Conservation (phyloP, 352 stramenopile genomes). For the Phytophthora cryptogea region DNA sequence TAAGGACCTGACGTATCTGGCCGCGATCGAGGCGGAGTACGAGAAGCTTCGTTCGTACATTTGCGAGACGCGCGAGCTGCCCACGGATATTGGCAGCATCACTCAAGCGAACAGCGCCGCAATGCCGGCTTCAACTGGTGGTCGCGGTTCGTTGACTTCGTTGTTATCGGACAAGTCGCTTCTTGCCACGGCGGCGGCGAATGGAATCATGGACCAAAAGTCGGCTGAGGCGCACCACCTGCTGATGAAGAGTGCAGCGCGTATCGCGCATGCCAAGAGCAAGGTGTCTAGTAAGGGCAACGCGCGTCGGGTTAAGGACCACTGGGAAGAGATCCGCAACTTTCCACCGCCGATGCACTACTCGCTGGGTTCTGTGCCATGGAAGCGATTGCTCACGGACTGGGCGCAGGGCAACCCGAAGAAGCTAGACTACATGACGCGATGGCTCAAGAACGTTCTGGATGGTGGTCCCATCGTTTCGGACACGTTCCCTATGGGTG, state of each 20-base stretch:
- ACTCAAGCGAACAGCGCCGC: constrained; percentile 18
- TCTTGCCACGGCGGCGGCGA: constrained; percentile 36
- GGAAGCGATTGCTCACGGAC: constrained; percentile 86
- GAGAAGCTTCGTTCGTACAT: constrained; percentile 83
- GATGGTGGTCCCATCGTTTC: constrained; percentile 84
- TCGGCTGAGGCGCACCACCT: constrained; percentile 65
- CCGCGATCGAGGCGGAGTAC: constrained; percentile 81
- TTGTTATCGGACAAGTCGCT: constrained; percentile 49
- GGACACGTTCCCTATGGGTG: constrained; percentile 87
- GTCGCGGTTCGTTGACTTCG: constrained; percentile 36
- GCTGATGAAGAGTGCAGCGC: constrained; percentile 70
- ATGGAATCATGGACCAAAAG: constrained; percentile 57
- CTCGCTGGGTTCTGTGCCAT: constrained; percentile 79
- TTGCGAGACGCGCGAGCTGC: constrained; percentile 77
- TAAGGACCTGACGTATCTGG: constrained; percentile 85
- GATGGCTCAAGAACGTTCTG: constrained; percentile 89
- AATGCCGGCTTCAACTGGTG: constrained; percentile 11
- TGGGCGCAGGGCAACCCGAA: constrained; percentile 90
- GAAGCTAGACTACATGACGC: constrained; percentile 91
- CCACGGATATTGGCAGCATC: constrained; percentile 65
- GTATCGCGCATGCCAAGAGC: constrained; percentile 65
- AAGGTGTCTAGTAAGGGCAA: constrained; percentile 80
- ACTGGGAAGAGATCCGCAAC: constrained; percentile 90
- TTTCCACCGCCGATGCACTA: constrained; percentile 85
- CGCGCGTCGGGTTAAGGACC: constrained; percentile 82